phyloP scores from a whole-genome alignment of 208 protist genomes.

The Acanthamoeba sp. region DNA sequence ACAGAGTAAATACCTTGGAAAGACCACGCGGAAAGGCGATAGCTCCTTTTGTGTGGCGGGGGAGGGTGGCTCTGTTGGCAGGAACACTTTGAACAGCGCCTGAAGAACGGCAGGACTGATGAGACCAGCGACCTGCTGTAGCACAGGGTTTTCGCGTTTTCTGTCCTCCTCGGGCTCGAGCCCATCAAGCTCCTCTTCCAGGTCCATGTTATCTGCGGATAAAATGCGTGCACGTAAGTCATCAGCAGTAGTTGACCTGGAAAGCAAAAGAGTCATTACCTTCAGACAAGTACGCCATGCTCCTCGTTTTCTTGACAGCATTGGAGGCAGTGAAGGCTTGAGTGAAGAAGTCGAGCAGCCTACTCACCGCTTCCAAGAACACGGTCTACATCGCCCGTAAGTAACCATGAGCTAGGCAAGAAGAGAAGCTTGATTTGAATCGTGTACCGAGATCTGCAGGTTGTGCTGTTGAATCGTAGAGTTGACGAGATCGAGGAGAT shows the following conservation, averaged over 20 bases:
- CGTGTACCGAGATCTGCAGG: not conserved
- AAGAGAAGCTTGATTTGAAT: not conserved
- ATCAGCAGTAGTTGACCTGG: not conserved
- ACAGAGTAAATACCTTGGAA: not conserved
- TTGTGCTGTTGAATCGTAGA: not conserved
- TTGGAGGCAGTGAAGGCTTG: not conserved
- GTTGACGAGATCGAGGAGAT: constrained; percentile 34
- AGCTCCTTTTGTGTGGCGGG: not conserved
- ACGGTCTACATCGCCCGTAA: not conserved
- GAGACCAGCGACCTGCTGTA: not conserved
- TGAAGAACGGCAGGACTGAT: not conserved
- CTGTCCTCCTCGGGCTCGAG: not conserved
- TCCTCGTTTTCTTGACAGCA: not conserved
- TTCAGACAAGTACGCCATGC: not conserved
- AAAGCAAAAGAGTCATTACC: not conserved
- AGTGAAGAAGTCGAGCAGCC: constrained; percentile 33
- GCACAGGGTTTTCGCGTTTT: not conserved
- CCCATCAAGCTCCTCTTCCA: not conserved
- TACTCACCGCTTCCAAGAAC: not conserved
- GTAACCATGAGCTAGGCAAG: not conserved
- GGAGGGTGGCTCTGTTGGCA: not conserved
- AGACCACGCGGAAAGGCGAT: constrained; percentile 7
- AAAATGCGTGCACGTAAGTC: not conserved
- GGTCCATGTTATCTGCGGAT: not conserved
- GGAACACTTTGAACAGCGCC: constrained; percentile 36